phyloP scores from a whole-genome alignment of 805 yeast genomes.

The Metschnikowia anglica region DNA sequence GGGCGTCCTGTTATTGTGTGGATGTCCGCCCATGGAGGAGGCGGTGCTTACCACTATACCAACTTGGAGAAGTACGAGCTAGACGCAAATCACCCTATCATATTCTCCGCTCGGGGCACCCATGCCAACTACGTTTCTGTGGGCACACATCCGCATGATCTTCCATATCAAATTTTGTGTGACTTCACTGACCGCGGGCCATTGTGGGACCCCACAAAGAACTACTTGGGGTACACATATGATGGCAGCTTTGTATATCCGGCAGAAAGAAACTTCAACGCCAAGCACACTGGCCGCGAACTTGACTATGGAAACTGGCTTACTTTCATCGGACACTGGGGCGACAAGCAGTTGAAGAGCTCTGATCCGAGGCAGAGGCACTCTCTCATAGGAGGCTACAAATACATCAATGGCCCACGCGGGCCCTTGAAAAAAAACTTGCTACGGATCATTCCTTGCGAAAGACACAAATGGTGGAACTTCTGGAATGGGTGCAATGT shows the following conservation, averaged over 20 bases:
- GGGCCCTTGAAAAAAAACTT: conserved; percentile 87
- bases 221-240: conserved; percentile 77
- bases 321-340: conserved; percentile 84
- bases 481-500: conserved; percentile 80
- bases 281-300: conserved; percentile 54
- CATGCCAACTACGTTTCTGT: conserved; percentile 96
- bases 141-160: conserved; percentile 94
- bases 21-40: conserved; percentile 99
- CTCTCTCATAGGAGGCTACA: conserved; percentile 83
- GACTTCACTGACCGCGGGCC: conserved; percentile 96
- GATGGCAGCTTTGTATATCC: conserved; percentile 57
- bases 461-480: conserved; percentile 91
- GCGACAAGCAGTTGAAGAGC: conserved; percentile 67
- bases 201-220: conserved; percentile 88
- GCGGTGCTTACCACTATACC: conserved; percentile 80
- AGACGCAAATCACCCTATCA: conserved; percentile 56
- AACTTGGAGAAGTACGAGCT: conserved; percentile 64
- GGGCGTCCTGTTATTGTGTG: conserved; percentile 83
- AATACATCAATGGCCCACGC: conserved; percentile 86
- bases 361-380: conserved; percentile 79
- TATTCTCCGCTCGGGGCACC: conserved; percentile 92
- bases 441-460: conserved; percentile 69
- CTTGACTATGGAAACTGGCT: conserved; percentile 69
- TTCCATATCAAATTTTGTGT: conserved; percentile 85
- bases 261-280: conserved; percentile 38